Conservation (phyloP, 2,329 filamentous ascomycete genomes). For the Fusarium oxysporum region DNA sequence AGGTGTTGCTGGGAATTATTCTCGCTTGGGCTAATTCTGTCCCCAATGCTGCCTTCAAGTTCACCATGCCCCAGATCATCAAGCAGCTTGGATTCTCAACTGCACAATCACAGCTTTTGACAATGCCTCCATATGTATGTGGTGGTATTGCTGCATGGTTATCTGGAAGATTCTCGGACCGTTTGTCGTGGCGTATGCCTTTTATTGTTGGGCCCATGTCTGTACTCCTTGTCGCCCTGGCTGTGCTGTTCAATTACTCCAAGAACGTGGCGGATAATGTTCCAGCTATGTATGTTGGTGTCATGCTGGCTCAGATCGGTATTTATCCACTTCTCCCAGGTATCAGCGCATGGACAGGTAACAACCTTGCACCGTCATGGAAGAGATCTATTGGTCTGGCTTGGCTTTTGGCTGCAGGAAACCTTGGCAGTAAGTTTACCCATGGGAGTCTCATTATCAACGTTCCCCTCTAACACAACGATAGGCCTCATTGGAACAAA, state of each 20-base stretch:
- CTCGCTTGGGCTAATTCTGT: slow-evolving; percentile 49
- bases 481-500: slow-evolving; percentile 50
- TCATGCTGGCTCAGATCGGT: slow-evolving; percentile 34
- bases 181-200: slow-evolving; percentile 53
- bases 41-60: slow-evolving; percentile 41
- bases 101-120: slow-evolving; percentile 43
- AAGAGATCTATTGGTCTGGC: slow-evolving; percentile 44
- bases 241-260: slow-evolving; percentile 50
- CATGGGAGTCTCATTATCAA: neutral
- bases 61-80: slow-evolving; percentile 53
- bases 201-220: slow-evolving; percentile 51
- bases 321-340: slow-evolving; percentile 50
- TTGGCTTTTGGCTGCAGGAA: slow-evolving; percentile 38
- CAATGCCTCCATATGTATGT: slow-evolving; percentile 52
- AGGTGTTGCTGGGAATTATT: slow-evolving; percentile 50
- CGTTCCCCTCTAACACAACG: neutral
- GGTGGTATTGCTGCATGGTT: slow-evolving; percentile 46
- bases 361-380: slow-evolving; percentile 41
- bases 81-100: slow-evolving; percentile 54
- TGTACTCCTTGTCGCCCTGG: slow-evolving; percentile 47
- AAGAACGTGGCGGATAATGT: slow-evolving; percentile 53
- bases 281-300: slow-evolving; percentile 23
- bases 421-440: slow-evolving; percentile 37
- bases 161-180: slow-evolving; percentile 49
- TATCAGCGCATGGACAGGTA: slow-evolving; percentile 39